Evolutionary conservation across 2,329 filamentous ascomycete species (phyloP).

Genomic region (Malbranchea cinnamomea): DNA sequence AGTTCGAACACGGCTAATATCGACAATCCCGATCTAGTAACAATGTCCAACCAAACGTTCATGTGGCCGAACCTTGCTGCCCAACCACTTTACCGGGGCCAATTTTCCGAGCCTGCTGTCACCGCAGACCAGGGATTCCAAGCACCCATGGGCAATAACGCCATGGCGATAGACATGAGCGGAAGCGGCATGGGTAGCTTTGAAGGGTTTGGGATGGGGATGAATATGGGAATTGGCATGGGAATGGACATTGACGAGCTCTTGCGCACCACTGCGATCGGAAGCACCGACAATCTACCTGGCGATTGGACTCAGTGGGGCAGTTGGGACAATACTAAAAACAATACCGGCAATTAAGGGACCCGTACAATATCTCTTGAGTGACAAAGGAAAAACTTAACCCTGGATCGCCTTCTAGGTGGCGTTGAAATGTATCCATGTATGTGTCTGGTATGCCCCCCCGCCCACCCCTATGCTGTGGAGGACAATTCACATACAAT

Average conservation of each 20-base stretch:
- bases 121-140: constrained; percentile 13
- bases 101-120: constrained; percentile 10
- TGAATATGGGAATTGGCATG: constrained; percentile 14
- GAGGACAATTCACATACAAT: no score
- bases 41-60: constrained; percentile 27
- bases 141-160: constrained; percentile 13
- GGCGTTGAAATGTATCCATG: no score
- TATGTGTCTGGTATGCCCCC: no score
- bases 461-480: no score
- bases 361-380: no score
- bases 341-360: constrained; percentile 1
- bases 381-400: no score
- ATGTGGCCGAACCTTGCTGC: constrained; percentile 24
- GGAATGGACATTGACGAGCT: constrained; percentile 15
- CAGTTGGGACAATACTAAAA: constrained; percentile 5
- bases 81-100: constrained; percentile 2
- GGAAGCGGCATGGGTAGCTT: constrained; percentile 15
- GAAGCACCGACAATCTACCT: neutral
- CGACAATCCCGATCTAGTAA: constrained; percentile 27
- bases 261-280: neutral
- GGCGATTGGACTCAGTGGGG: constrained; percentile 8
- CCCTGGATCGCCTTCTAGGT: no score
- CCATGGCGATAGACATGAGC: constrained; percentile 10
- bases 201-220: constrained; percentile 10
- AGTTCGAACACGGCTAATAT: constrained; percentile 20